A percentile compares a stretch with the other conserved stretches of the same genome.
These are phyloP conservation scores for Selaginella moellendorffii DNA, from an alignment of 75 land plant genomes.

Conservation along the genomic window DNA sequence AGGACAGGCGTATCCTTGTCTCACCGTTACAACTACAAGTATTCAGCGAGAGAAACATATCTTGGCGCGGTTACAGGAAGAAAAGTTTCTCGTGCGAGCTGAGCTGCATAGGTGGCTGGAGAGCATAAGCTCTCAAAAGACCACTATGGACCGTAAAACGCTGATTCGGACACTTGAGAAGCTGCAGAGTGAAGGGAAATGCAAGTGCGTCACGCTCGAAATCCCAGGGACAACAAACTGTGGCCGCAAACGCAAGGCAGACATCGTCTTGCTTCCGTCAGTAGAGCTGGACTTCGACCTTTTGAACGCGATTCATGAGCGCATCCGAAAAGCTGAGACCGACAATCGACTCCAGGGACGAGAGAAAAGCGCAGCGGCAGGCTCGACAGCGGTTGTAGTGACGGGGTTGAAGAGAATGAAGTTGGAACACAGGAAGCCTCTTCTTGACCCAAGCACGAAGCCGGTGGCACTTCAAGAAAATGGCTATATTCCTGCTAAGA, in stretches of 20 bases:
- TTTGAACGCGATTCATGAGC: constrained; percentile 49
- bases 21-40: constrained; percentile 3
- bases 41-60: not conserved
- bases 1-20: constrained; percentile 2
- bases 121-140: constrained; percentile 37
- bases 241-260: constrained; percentile 40
- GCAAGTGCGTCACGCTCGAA: constrained; percentile 47
- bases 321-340: constrained; percentile 48
- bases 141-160: constrained; percentile 68
- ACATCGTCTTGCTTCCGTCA: constrained; percentile 70
- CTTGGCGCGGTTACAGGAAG: constrained; percentile 33
- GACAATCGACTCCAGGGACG: constrained; percentile 40
- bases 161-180: constrained; percentile 40
- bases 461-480: constrained; percentile 50
- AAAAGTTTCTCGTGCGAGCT: constrained; percentile 49
- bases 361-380: constrained; percentile 20
- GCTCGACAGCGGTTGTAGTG: constrained; percentile 26
- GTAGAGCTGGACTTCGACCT: constrained; percentile 41
- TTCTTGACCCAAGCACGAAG: constrained; percentile 12
- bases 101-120: constrained; percentile 86
- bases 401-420: constrained; percentile 34
- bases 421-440: not conserved
- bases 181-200: constrained; percentile 53
- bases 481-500: constrained; percentile 82
- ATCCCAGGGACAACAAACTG: constrained; percentile 66